Conservation (phyloP, 345 rosid species). For the Syzygium grande region DNA sequence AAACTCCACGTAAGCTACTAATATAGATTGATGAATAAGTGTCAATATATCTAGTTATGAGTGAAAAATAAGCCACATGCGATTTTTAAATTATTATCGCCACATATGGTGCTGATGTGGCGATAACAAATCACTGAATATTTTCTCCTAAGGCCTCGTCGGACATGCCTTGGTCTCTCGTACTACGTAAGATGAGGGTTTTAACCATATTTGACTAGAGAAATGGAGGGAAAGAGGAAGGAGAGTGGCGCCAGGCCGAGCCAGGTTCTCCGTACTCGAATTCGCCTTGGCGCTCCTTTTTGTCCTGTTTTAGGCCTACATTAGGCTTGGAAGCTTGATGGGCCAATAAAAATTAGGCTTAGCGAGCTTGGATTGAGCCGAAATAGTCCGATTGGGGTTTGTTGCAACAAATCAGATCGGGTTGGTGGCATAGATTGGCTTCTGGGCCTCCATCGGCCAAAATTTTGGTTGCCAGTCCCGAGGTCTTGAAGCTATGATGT, state of each 20-base stretch:
- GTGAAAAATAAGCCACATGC: too few species aligned
- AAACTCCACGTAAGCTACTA: too few species aligned
- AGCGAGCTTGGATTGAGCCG: neutral
- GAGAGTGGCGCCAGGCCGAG: neutral
- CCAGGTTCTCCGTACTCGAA: neutral
- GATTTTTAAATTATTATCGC: too few species aligned
- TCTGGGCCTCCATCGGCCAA: neutral
- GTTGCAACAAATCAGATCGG: neutral
- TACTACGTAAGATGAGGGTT: too few species aligned
- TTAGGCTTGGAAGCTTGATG: neutral
- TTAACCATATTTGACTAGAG: neutral
- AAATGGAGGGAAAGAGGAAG: neutral
- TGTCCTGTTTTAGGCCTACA: fast-evolving
- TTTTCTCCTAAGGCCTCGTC: too few species aligned
- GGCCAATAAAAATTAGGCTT: neutral
- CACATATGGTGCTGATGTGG: too few species aligned
- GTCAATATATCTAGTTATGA: too few species aligned
- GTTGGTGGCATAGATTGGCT: fast-evolving
- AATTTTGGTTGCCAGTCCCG: neutral
- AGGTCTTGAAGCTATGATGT: neutral
- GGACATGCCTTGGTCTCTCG: too few species aligned
- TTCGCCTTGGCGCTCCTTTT: neutral
- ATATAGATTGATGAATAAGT: too few species aligned
- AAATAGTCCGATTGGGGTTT: neutral
- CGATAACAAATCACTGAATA: too few species aligned